Evolutionary conservation across 768 basidiomycete species (phyloP), one percentile per base, ranked within the genome.

Genomic region (Pisolithus albus): DNA sequence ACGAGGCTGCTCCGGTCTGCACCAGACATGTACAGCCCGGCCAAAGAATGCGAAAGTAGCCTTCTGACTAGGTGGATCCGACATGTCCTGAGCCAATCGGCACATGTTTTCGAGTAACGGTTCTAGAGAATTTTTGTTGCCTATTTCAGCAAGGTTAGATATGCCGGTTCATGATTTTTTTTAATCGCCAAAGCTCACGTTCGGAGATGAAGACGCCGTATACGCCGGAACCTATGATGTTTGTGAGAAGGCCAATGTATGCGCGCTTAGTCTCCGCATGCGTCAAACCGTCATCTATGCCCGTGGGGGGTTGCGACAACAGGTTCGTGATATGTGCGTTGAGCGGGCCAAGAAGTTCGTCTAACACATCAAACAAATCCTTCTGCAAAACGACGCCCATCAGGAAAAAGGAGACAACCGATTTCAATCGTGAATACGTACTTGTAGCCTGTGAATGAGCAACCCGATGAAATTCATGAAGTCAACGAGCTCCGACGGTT

Each of bases 391-490:
- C 39, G 28, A 51, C n/a, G 7, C 34, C 11, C 13, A 43, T 23
- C 19, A 38, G 24, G 49, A 40, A 56, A 50, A 30, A 8, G 49
- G 26, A 34, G 7, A 42, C 13, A 24, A 19, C 38, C 28, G 19
- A 53, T n/a, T 10, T 5, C 19, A 21, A 49, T 24, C 10, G 16
- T 5, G 28, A 47, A 45, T 21, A 55, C 66, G 50, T 53, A 92
- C 94, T 76, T 92, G 89, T 50, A 98, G 79, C 64, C 89, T 89
- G 66, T 95, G 92, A 48, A 94, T 85, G 49, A 97, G 73, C 8
- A 96, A 74, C 7, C 87, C 87, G 50, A 99, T 87, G 73, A 99
- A 98, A 61, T 86, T 88, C 78, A 98, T 86, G 61, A 98, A 95
- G 63, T 99, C 96, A 26, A 88, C 84, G 52, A 99, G 73, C 67